A percentile compares a stretch with the other conserved stretches of the same genome.
These are phyloP conservation scores for Clathrospora elynae DNA, from an alignment of 2,329 filamentous ascomycete species.

Conservation along the genomic window DNA sequence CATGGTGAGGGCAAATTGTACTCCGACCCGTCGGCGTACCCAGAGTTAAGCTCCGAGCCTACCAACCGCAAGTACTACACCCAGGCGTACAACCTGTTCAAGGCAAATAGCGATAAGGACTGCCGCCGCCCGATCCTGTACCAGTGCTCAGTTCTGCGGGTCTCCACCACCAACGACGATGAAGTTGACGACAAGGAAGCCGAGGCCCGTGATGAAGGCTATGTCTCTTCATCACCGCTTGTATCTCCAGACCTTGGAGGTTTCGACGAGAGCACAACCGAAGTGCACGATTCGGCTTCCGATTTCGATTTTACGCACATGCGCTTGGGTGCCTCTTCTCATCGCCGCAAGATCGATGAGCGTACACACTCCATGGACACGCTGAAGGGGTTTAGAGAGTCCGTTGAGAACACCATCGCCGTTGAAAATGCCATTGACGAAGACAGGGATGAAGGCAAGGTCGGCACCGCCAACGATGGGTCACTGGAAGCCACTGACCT, in stretches of 20 bases:
- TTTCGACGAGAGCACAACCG: not conserved
- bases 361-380: constrained; percentile 11
- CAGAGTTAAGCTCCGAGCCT: constrained; percentile 10
- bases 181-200: not conserved
- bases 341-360: not conserved
- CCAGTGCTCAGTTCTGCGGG: not conserved
- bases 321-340: not conserved
- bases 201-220: constrained; percentile 12
- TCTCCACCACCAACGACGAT: constrained; percentile 1
- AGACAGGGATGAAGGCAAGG: not conserved
- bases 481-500: not conserved
- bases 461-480: not conserved
- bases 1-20: constrained; percentile 9
- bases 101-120: too few relatives aligned
- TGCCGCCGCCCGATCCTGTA: not conserved
- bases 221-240: constrained; percentile 12
- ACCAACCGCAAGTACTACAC: constrained; percentile 9
- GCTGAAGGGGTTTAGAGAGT: constrained; percentile 1
- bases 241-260: not conserved
- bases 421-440: not conserved
- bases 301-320: not conserved
- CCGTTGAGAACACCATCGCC: not conserved
- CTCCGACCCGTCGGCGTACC: constrained; percentile 17
- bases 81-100: constrained; percentile 1
- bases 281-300: not conserved